phyloP scores from a whole-genome alignment of 2,329 filamentous ascomycete genomes.

The Leptographium flavum region DNA sequence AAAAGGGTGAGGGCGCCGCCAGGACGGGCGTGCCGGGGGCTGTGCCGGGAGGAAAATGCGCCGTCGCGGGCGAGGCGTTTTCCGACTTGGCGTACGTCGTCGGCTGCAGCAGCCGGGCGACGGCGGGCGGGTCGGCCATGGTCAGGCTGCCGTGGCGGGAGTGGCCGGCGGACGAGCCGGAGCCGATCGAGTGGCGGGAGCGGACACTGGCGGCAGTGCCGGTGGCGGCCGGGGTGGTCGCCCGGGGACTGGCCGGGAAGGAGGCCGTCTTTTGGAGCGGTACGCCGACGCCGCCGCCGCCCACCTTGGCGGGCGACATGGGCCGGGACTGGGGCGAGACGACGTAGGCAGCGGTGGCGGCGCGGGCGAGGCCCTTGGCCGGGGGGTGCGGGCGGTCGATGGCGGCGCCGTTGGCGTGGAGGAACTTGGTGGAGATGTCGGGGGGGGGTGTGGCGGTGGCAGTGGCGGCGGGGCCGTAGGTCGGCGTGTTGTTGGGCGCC shows the following conservation, averaged over 20 bases:
- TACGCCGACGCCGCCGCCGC: neutral
- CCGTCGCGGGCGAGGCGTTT: constrained; percentile 4
- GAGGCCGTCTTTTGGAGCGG: constrained; percentile 2
- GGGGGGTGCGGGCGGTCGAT: constrained; percentile 12
- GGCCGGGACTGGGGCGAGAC: constrained; percentile 24
- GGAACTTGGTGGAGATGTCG: constrained; percentile 47
- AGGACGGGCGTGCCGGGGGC: neutral
- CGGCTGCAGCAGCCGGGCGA: constrained; percentile 8
- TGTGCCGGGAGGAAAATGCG: neutral
- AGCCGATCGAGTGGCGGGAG: neutral
- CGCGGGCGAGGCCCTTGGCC: neutral
- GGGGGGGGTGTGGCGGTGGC: neutral
- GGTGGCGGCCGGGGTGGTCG: neutral
- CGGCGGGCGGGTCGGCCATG: constrained; percentile 9
- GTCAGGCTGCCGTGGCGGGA: constrained; percentile 25
- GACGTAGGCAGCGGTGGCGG: neutral
- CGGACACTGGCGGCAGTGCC: neutral
- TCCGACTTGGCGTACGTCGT: constrained; percentile 6
- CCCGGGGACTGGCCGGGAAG: neutral
- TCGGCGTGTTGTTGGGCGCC: neutral
- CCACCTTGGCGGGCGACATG: constrained; percentile 34
- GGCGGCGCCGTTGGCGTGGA: constrained; percentile 53
- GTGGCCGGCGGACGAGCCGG: constrained; percentile 14
- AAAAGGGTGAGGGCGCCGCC: neutral
- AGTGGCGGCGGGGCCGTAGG: neutral